Conservation (phyloP, 2,329 filamentous ascomycete genomes). For the Penicillium sp. region DNA sequence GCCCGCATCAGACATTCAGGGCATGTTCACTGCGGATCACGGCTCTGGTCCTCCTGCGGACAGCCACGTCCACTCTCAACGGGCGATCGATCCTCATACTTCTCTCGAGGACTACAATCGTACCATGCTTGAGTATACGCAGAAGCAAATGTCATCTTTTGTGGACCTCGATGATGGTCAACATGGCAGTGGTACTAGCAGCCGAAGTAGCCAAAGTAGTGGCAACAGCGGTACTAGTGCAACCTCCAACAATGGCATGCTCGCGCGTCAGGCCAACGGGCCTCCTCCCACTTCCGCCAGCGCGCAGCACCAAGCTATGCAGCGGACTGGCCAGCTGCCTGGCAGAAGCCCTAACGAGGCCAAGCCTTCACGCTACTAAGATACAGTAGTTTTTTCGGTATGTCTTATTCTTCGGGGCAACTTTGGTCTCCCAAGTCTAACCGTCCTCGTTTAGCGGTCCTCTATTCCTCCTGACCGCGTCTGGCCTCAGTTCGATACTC, state of each 20-base stretch:
- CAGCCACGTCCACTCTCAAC: conserved; percentile 20
- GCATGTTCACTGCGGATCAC: conserved; percentile 25
- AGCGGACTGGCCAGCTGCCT: not conserved
- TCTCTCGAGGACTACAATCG: conserved; percentile 45
- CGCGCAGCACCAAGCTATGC: conserved; percentile 4
- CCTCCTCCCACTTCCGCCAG: conserved; percentile 23
- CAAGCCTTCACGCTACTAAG: conserved; percentile 14
- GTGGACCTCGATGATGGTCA: conserved; percentile 28
- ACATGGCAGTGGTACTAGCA: conserved; percentile 18
- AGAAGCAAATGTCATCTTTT: conserved; percentile 42
- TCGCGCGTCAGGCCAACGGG: conserved; percentile 25
- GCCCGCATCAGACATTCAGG: conserved; percentile 16
- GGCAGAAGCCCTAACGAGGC: conserved; percentile 2
- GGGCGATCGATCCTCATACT: conserved; percentile 26
- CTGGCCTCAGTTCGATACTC: conserved; percentile 7
- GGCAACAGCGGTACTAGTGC: conserved; percentile 31
- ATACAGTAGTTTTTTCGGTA: conserved; percentile 4
- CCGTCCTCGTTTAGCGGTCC: conserved; percentile 1
- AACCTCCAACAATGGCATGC: conserved; percentile 23
- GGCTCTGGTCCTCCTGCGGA: conserved; percentile 23
- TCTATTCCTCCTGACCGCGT: not conserved
- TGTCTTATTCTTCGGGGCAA: not conserved
- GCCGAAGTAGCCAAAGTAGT: conserved; percentile 36
- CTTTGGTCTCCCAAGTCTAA: not conserved
- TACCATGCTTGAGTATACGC: conserved; percentile 44